Percentiles rank a stretch among this genome's conserved stretches.
phyloP scores from a whole-genome alignment of 306 rosid genomes.

The Glycine latifolia region DNA sequence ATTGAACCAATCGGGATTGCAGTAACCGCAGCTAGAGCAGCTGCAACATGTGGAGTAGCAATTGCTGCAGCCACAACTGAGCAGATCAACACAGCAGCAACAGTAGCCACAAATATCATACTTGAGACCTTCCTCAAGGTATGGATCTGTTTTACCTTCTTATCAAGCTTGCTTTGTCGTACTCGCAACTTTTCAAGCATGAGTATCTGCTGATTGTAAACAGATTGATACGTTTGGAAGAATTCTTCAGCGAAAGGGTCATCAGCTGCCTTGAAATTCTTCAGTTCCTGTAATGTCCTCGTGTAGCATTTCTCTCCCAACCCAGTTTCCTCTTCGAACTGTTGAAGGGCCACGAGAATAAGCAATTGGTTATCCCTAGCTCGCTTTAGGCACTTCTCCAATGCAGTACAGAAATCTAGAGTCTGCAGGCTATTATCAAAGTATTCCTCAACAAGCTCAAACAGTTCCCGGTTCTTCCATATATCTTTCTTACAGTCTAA shows the following conservation, averaged over 20 bases:
- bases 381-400: constrained; percentile 74
- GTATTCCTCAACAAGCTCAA: constrained; percentile 88
- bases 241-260: constrained; percentile 85
- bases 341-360: constrained; percentile 69
- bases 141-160: constrained; percentile 60
- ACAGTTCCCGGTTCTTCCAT: constrained; percentile 80
- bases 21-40: constrained; percentile 80
- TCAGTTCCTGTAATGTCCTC: constrained; percentile 67
- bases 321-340: constrained; percentile 66
- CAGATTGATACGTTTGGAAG: constrained; percentile 66
- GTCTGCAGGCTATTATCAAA: constrained; percentile 86
- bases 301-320: constrained; percentile 51
- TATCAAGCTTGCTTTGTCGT: constrained; percentile 67
- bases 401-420: constrained; percentile 81
- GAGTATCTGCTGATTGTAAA: constrained; percentile 64
- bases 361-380: constrained; percentile 82
- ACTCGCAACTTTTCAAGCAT: constrained; percentile 76
- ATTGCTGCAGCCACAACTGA: constrained; percentile 89
- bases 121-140: constrained; percentile 80
- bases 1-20: constrained; percentile 79
- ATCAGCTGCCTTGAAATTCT: constrained; percentile 75
- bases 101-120: constrained; percentile 74
- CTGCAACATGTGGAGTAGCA: constrained; percentile 88
- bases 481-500: constrained; percentile 85
- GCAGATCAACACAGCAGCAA: constrained; percentile 84